phyloP scores from a whole-genome alignment of 2,329 filamentous ascomycete species.

The Emergomyces pasteurianus region DNA sequence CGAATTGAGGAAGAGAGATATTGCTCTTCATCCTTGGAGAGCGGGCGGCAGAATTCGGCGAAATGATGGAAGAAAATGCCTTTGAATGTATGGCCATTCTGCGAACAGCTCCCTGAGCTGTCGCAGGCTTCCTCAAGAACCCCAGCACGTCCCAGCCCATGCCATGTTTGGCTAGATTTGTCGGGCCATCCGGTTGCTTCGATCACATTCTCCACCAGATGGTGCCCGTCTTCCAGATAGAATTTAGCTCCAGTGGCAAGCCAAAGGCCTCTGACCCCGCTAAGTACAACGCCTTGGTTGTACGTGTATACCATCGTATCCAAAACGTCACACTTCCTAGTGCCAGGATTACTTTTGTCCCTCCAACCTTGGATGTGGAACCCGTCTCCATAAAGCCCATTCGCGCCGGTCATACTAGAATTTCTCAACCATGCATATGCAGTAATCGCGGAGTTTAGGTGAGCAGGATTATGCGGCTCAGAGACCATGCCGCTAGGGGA shows the following conservation, averaged over 20 bases:
- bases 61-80: slow-evolving; percentile 91
- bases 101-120: slow-evolving; percentile 58
- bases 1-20: slow-evolving; percentile 29
- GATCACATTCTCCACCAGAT: slow-evolving; percentile 62
- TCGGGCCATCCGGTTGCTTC: slow-evolving; percentile 62
- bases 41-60: slow-evolving; percentile 59
- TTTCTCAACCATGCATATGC: slow-evolving; percentile 69
- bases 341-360: slow-evolving; percentile 46
- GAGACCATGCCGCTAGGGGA: slow-evolving; percentile 17
- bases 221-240: slow-evolving; percentile 69
- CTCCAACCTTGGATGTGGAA: slow-evolving; percentile 66
- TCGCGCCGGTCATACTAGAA: slow-evolving; percentile 66
- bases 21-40: slow-evolving; percentile 40
- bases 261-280: slow-evolving; percentile 69
- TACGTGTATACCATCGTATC: slow-evolving; percentile 92
- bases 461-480: slow-evolving; percentile 46
- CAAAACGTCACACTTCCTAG: slow-evolving; percentile 62
- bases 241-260: slow-evolving; percentile 57
- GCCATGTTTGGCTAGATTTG: slow-evolving; percentile 43
- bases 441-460: slow-evolving; percentile 61
- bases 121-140: slow-evolving; percentile 81
- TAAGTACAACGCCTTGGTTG: slow-evolving; percentile 85
- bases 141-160: slow-evolving; percentile 64
- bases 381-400: slow-evolving; percentile 70
- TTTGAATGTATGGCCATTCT: slow-evolving; percentile 85